These are phyloP conservation scores for Agaricales sp. DNA, from an alignment of 1,284 basidiomycete species.

Conservation along the genomic window DNA sequence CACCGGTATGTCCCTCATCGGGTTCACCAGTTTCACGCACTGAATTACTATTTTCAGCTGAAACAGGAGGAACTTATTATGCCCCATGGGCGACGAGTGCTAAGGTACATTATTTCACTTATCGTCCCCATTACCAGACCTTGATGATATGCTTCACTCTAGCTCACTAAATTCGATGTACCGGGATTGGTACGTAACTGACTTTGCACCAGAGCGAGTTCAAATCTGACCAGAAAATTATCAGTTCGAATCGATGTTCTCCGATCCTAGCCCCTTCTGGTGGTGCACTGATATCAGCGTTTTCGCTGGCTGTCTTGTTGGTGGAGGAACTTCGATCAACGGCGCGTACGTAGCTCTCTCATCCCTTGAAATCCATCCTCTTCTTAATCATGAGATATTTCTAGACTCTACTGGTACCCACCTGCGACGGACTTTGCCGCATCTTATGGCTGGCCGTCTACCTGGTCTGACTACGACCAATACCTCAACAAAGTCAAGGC, in stretches of 20 bases:
- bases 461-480: conserved; percentile 39
- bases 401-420: conserved; percentile 52
- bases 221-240: too few relatives aligned
- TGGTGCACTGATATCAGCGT: conserved; percentile 58
- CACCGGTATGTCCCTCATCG: conserved; percentile 27
- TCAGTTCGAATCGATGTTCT: conserved; percentile 44
- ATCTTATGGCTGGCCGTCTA: conserved; percentile 39
- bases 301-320: conserved; percentile 54
- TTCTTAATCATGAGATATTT: conserved; percentile 4
- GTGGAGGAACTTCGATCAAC: conserved; percentile 54
- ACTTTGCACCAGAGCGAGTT: too few relatives aligned
- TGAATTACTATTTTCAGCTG: conserved; percentile 6
- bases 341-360: conserved; percentile 36
- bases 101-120: conserved; percentile 27
- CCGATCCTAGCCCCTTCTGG: conserved; percentile 43
- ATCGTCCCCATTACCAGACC: not conserved
- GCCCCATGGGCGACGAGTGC: conserved; percentile 41
- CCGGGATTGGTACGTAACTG: not conserved
- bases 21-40: too few relatives aligned
- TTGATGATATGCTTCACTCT: too few relatives aligned
- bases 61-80: conserved; percentile 49
- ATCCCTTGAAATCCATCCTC: conserved; percentile 1
- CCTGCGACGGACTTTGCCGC: conserved; percentile 40
- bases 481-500: conserved; percentile 38
- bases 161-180: not conserved